A percentile compares a stretch with the other conserved stretches of the same genome.
These are phyloP conservation scores for Aspergillus sp. DNA, from an alignment of 2,329 filamentous ascomycete species.

Conservation along the genomic window DNA sequence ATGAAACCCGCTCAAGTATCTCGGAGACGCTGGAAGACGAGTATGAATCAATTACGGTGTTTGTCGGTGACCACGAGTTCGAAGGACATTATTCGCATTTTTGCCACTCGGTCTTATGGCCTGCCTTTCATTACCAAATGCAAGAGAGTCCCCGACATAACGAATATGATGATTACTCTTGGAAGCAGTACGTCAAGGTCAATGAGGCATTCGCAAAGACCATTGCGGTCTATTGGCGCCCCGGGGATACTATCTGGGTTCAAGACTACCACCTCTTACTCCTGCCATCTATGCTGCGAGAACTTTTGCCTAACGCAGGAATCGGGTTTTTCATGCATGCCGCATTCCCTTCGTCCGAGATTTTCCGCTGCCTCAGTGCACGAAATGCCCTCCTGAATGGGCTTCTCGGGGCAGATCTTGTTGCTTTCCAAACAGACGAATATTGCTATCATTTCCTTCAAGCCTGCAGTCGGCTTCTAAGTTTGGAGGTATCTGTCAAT, in stretches of 20 bases:
- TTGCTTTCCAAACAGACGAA: constrained; percentile 90
- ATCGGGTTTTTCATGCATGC: constrained; percentile 96
- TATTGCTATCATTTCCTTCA: constrained; percentile 92
- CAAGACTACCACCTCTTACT: constrained; percentile 93
- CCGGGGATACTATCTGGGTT: constrained; percentile 87
- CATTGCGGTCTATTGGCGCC: constrained; percentile 85
- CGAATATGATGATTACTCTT: constrained; percentile 93
- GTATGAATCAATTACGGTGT: constrained; percentile 78
- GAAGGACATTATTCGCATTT: constrained; percentile 93
- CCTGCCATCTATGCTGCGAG: constrained; percentile 80
- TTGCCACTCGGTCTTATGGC: constrained; percentile 95
- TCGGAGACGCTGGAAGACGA: constrained; percentile 76
- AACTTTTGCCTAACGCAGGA: constrained; percentile 79
- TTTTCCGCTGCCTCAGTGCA: constrained; percentile 84
- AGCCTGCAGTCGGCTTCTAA: constrained; percentile 84
- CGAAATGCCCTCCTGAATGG: constrained; percentile 83
- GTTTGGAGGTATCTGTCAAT: constrained; percentile 78
- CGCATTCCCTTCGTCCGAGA: constrained; percentile 91
- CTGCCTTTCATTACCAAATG: constrained; percentile 95
- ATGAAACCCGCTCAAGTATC: constrained; percentile 76
- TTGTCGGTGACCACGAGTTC: constrained; percentile 84
- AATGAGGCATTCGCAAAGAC: constrained; percentile 90
- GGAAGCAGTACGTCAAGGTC: constrained; percentile 86
- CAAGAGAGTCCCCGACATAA: constrained; percentile 97
- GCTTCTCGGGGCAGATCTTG: constrained; percentile 85